These are phyloP conservation scores for Talaromyces wortmannii DNA, from an alignment of 495 filamentous ascomycete species.

Conservation along the genomic window DNA sequence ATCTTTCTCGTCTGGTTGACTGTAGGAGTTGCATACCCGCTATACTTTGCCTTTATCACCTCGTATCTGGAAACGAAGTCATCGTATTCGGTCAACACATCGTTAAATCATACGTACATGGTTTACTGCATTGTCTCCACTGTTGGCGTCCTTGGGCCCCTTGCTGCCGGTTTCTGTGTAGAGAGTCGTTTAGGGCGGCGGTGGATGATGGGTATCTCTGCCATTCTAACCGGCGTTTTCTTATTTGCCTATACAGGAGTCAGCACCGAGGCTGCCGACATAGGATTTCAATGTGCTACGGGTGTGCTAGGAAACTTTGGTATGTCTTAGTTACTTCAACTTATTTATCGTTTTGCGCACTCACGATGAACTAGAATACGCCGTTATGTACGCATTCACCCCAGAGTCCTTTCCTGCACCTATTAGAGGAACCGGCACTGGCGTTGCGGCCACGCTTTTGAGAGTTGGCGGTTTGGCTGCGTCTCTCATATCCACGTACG, in stretches of 20 bases:
- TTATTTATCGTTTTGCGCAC: not conserved
- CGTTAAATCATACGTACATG: conserved; percentile 19
- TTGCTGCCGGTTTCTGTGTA: conserved; percentile 19
- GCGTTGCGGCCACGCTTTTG: conserved; percentile 29
- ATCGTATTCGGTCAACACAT: conserved; percentile 14
- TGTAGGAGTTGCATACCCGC: conserved; percentile 24
- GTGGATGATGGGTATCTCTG: conserved; percentile 27
- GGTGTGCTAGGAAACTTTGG: conserved; percentile 24
- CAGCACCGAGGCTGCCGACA: conserved; percentile 11
- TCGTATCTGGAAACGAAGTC: conserved; percentile 23
- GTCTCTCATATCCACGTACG: conserved; percentile 23
- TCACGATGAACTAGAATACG: conserved; percentile 23
- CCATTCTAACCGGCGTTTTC: conserved; percentile 23
- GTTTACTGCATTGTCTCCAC: conserved; percentile 28
- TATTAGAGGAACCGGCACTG: conserved; percentile 45
- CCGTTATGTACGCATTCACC: conserved; percentile 51
- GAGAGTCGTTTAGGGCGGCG: conserved; percentile 22
- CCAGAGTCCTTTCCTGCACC: conserved; percentile 50
- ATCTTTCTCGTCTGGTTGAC: not conserved
- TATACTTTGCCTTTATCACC: conserved; percentile 27
- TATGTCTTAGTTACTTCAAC: not conserved
- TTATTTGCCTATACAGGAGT: conserved; percentile 26
- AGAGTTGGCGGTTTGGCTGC: conserved; percentile 21
- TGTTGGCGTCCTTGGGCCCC: conserved; percentile 19
- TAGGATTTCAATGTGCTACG: conserved; percentile 24